Conservation (phyloP, 2,329 filamentous ascomycete species). For the Immersiporthe knoxdaviesiana region DNA sequence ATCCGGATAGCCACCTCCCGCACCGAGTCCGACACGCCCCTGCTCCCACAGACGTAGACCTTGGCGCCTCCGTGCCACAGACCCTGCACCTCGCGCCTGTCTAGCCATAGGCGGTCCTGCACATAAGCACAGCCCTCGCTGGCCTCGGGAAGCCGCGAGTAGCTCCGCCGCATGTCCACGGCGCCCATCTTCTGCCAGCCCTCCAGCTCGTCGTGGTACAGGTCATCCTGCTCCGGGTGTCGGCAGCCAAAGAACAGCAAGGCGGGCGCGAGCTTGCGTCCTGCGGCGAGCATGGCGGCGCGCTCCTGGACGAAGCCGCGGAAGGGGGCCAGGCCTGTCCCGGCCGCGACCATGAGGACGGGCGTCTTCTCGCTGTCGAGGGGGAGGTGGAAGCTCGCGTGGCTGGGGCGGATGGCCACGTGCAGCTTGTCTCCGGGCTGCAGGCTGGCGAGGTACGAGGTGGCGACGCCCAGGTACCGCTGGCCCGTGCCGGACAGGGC, state of each 20-base stretch:
- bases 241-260: conserved; percentile 70
- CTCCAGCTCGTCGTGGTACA: conserved; percentile 63
- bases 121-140: conserved; percentile 40
- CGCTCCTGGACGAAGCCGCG: conserved; percentile 66
- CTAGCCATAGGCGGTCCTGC: conserved; percentile 54
- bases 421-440: conserved; percentile 47
- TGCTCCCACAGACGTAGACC: conserved; percentile 65
- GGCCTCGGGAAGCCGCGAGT: conserved; percentile 54
- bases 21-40: conserved; percentile 47
- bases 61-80: conserved; percentile 48
- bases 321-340: conserved; percentile 64
- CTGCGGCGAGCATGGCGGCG: conserved; percentile 52
- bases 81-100: conserved; percentile 37
- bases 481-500: conserved; percentile 53
- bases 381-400: conserved; percentile 53
- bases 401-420: conserved; percentile 53
- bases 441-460: conserved; percentile 56
- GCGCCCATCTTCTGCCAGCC: conserved; percentile 63
- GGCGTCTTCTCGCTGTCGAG: conserved; percentile 49
- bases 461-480: conserved; percentile 58
- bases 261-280: conserved; percentile 58
- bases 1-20: conserved; percentile 41
- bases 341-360: conserved; percentile 55
- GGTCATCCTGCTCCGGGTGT: conserved; percentile 55
- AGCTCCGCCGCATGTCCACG: conserved; percentile 65